These are phyloP conservation scores for Penicillium brasilianum DNA, from an alignment of 2,329 filamentous ascomycete species.

Conservation along the genomic window DNA sequence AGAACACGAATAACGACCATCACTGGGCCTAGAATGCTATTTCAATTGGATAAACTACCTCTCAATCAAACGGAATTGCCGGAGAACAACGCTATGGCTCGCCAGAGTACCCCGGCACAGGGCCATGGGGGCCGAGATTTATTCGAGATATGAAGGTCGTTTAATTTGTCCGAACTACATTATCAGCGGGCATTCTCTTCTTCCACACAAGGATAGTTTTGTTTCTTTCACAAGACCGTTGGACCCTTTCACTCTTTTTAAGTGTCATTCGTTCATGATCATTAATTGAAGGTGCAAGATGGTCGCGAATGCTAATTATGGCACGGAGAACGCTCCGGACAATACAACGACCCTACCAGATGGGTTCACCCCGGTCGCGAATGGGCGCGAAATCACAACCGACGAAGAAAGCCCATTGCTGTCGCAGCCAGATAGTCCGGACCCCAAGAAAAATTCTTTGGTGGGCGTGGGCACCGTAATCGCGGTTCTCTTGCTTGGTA, in stretches of 20 bases:
- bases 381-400: background rate
- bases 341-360: background rate
- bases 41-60: background rate
- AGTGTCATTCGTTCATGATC: background rate
- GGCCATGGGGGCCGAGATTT: background rate
- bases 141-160: background rate
- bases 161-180: background rate
- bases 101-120: conserved; percentile 1
- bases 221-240: background rate
- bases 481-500: conserved; percentile 38
- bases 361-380: background rate
- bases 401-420: conserved; percentile 31
- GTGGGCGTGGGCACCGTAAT: conserved; percentile 34
- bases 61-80: background rate
- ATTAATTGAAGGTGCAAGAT: conserved; percentile 3
- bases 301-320: conserved; percentile 9
- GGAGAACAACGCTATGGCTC: conserved; percentile 9
- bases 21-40: background rate
- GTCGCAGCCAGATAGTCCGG: conserved; percentile 1
- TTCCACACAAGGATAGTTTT: background rate
- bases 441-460: conserved; percentile 13
- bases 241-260: background rate
- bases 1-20: conserved; percentile 17
- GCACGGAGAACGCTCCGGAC: conserved; percentile 1
- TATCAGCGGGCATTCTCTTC: background rate